Base-by-base conservation (phyloP, 2,329 filamentous ascomycete species). In the Pyrenophora tritici-repentis region DNA sequence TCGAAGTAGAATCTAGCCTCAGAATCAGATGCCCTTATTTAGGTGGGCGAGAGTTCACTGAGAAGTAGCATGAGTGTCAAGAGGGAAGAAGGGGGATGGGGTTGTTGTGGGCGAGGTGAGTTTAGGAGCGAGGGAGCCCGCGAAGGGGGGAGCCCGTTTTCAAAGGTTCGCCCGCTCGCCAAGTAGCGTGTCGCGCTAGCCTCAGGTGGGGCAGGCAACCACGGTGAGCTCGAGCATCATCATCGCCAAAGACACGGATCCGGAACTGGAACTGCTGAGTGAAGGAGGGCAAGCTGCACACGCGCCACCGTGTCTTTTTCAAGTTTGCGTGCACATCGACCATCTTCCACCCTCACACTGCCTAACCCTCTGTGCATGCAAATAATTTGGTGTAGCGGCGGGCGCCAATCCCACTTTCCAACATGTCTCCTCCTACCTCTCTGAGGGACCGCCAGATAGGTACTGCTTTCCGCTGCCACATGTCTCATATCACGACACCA, bases 361-460 rank as follows among this genome's bases (percentile, higher is more conserved):
- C n/a, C 22, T 18, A 22, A 5, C n/a, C 42, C 40, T n/a, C 41
- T 31, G 16, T 45, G 57, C 62, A 48, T 60, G 71, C 69, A 53
- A 54, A 52, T 59, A 62, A 59, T 56, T 47, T 50, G 58, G 46
- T 69, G 66, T 9, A 55, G 42, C 47, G 48, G 62, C 56, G 59
- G 54, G 59, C 56, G 65, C 59, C 58, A 64, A 45, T 50, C 46
- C 56, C 37, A 29, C 61, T 37, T 46, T 33, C 34, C 54, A 44
- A 42, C 52, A 73, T 72, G 69, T 66, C 70, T 44, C 47, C 70
- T 44, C 47, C 59, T 9, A 5, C 6, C 46, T 67, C 68, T 63
- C 80, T 90, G 61, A 81, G 87, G 71, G 86, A 89, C 76, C 84
- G 86, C 68, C 87, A 90, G 79, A 86, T 89, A 54, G 62, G 67